These are phyloP conservation scores for Rhodamnia argentea DNA, from an alignment of 345 rosid species.

Conservation along the genomic window DNA sequence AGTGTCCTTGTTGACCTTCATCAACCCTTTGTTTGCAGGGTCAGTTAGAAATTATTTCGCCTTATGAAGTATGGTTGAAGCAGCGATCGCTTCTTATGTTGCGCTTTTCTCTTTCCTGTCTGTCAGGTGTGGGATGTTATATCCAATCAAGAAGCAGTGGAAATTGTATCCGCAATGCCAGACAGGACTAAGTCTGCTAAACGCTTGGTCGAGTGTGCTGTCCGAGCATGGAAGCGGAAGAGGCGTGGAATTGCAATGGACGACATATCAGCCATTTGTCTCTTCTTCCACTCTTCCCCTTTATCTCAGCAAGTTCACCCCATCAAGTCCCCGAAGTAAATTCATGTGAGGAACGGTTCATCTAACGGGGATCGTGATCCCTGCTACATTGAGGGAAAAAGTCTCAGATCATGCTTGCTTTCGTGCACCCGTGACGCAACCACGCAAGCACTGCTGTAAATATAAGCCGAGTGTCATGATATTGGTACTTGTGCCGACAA, in stretches of 20 bases:
- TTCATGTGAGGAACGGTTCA: not conserved
- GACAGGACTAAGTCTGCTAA: conserved; percentile 67
- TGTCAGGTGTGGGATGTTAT: conserved; percentile 86
- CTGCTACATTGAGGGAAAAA: not conserved
- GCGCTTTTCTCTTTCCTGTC: not conserved
- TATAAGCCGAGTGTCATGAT: not conserved
- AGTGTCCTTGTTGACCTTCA: not conserved
- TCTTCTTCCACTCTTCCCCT: conserved; percentile 54
- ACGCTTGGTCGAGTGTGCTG: conserved; percentile 51
- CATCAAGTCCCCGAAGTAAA: not conserved
- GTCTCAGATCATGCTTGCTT: not conserved
- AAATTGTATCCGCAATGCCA: conserved; percentile 45
- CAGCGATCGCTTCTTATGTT: not conserved
- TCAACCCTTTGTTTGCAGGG: not conserved
- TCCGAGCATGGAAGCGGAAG: conserved; percentile 57
- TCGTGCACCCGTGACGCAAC: not conserved
- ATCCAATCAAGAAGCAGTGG: conserved; percentile 77
- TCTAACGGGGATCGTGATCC: not conserved
- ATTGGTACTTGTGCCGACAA: not conserved
- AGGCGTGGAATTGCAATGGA: conserved; percentile 80
- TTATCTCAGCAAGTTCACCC: not conserved
- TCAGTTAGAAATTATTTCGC: not conserved
- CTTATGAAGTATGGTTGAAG: not conserved
- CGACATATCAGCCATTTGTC: conserved; percentile 88
- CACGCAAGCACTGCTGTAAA: not conserved